These are phyloP conservation scores for Pleurotus salmoneostramineus DNA, from an alignment of 768 basidiomycete genomes.

Conservation along the genomic window DNA sequence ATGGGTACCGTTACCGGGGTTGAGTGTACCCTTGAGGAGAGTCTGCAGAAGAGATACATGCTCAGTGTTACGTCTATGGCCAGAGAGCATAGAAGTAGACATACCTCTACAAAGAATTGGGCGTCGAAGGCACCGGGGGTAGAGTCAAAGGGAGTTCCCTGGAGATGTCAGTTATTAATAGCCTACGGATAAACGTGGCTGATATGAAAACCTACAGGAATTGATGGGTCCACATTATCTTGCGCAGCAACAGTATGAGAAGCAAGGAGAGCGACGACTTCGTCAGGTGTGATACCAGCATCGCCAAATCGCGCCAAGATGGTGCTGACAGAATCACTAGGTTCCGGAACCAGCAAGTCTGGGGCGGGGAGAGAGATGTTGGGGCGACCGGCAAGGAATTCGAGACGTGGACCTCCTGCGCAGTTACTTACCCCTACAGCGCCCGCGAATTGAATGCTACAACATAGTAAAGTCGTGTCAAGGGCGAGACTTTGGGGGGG, in stretches of 20 bases:
- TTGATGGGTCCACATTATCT: conserved; percentile 18
- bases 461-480: not conserved
- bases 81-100: not conserved
- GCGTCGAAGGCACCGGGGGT: conserved; percentile 26
- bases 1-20: conserved; percentile 21
- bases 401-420: conserved; percentile 7
- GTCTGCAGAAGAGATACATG: conserved; percentile 12
- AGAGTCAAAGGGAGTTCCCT: conserved; percentile 25
- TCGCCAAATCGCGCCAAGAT: conserved; percentile 15
- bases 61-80: not conserved
- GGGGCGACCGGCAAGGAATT: conserved; percentile 3
- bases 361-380: conserved; percentile 3
- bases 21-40: conserved; percentile 19
- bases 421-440: conserved; percentile 26
- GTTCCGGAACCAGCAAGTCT: conserved; percentile 6
- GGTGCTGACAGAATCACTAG: conserved; percentile 8
- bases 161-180: conserved; percentile 3
- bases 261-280: conserved; percentile 13
- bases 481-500: not conserved
- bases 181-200: not conserved
- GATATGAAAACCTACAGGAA: conserved; percentile 10
- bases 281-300: conserved; percentile 13
- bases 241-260: conserved; percentile 15
- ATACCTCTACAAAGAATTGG: conserved; percentile 26
- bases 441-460: conserved; percentile 29